Conservation (phyloP, 169 alveolate species). For the Plasmodium gallinaceum region DNA sequence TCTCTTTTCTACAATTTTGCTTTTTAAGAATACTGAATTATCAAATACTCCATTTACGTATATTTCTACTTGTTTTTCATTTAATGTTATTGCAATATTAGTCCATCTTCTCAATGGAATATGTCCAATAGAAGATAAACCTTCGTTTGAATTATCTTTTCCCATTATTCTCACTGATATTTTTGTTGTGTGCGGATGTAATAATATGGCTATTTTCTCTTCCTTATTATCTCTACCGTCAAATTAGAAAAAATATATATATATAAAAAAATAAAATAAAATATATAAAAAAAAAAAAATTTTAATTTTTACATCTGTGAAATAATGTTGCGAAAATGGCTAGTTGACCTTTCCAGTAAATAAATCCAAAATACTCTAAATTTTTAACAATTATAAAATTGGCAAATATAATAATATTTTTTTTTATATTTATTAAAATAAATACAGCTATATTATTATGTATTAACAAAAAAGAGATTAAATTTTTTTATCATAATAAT, state of each 20-base stretch:
- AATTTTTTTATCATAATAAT: not conserved
- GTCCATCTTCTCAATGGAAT: slow-evolving; percentile 70
- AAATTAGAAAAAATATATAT: not conserved
- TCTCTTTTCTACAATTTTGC: slow-evolving; percentile 3
- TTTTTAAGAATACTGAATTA: slow-evolving; percentile 41
- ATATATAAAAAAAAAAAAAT: not conserved
- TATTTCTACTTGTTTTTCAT: slow-evolving; percentile 8
- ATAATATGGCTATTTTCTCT: slow-evolving; percentile 37
- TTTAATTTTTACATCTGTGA: slow-evolving; percentile 41
- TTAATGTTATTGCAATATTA: slow-evolving; percentile 30
- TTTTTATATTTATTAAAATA: too few relatives aligned
- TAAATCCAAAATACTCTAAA: slow-evolving; percentile 61
- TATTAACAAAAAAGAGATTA: not conserved
- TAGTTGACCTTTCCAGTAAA: slow-evolving; percentile 49
- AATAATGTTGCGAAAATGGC: slow-evolving; percentile 54
- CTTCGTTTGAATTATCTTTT: slow-evolving; percentile 36
- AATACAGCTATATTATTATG: too few relatives aligned
- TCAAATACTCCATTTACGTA: slow-evolving; percentile 52
- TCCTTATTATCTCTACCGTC: slow-evolving; percentile 28
- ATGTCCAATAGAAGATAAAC: slow-evolving; percentile 50
- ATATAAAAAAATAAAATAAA: not conserved
- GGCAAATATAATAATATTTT: not conserved
- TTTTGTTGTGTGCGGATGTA: slow-evolving; percentile 40
- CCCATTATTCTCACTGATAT: slow-evolving; percentile 26
- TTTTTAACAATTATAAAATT: not conserved